Percentiles rank a stretch among this genome's conserved stretches.
These are phyloP conservation scores for Cyanodermella asteris DNA, from an alignment of 2,329 filamentous ascomycete species.

Conservation along the genomic window DNA sequence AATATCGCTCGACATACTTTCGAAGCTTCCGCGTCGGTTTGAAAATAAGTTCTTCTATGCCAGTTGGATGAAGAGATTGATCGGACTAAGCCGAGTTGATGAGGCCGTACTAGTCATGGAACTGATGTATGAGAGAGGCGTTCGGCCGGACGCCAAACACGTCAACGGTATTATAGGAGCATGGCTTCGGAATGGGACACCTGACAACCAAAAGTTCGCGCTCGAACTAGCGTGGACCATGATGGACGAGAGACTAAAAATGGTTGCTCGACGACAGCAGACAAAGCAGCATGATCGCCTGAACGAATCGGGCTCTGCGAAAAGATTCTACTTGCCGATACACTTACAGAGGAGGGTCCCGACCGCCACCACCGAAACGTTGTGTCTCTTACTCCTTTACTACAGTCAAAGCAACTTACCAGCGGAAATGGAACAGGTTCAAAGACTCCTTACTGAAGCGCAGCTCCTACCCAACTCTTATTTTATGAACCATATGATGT, in stretches of 20 bases:
- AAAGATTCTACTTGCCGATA: conserved; percentile 12
- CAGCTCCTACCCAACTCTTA: conserved; percentile 47
- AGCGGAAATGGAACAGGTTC: conserved; percentile 35
- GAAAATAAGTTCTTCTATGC: conserved; percentile 65
- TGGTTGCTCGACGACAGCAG: conserved; percentile 20
- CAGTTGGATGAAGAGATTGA: conserved; percentile 71
- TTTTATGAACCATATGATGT: conserved; percentile 61
- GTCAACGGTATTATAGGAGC: conserved; percentile 65
- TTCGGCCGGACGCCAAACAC: conserved; percentile 49
- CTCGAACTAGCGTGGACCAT: conserved; percentile 54
- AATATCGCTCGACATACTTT: conserved; percentile 26
- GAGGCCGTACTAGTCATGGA: conserved; percentile 52
- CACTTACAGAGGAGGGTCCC: conserved; percentile 24
- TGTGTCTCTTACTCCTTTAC: conserved; percentile 50
- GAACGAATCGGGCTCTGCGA: not conserved
- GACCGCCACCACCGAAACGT: conserved; percentile 53
- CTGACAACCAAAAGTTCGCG: conserved; percentile 34
- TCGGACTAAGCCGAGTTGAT: conserved; percentile 47
- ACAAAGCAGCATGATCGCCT: no score
- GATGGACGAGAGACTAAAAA: conserved; percentile 45
- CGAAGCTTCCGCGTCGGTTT: conserved; percentile 28
- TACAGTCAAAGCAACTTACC: conserved; percentile 43
- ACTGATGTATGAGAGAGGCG: conserved; percentile 48
- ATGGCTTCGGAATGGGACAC: conserved; percentile 44
- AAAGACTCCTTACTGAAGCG: conserved; percentile 38